A percentile compares a stretch with the other conserved stretches of the same genome.
Conservation (phyloP, 805 yeast genomes). For the Priceomyces carsonii region DNA sequence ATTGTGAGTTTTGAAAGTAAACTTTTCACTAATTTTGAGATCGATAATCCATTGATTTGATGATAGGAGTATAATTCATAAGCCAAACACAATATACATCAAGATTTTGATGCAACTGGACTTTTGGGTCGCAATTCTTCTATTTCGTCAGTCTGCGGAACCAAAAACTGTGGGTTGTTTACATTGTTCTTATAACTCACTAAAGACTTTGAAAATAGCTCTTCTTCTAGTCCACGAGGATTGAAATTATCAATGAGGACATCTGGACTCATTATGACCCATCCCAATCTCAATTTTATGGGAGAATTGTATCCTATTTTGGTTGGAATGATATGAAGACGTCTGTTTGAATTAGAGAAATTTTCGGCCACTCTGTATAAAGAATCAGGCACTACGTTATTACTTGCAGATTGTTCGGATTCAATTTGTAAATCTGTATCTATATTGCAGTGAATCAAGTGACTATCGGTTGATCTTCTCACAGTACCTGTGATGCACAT, state of each 20-base stretch:
- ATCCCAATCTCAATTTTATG: conserved; percentile 73
- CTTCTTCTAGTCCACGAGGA: conserved; percentile 30
- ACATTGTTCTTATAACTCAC: conserved; percentile 28
- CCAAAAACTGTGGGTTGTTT: conserved; percentile 49
- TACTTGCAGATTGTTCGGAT: conserved; percentile 7
- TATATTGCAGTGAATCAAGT: conserved; percentile 86
- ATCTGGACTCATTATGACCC: conserved; percentile 88
- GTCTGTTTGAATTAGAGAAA: conserved; percentile 76
- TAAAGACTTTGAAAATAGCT: conserved; percentile 31
- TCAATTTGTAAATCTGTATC: conserved; percentile 88
- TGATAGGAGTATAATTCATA: no score
- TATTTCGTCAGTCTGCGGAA: conserved; percentile 72
- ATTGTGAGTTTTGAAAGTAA: no score
- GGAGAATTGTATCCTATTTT: conserved; percentile 65
- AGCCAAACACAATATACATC: no score
- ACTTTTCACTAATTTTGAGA: no score
- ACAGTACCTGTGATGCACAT: conserved; percentile 97
- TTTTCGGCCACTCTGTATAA: conserved; percentile 85
- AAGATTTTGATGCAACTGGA: conserved; percentile 40
- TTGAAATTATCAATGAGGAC: conserved; percentile 69
- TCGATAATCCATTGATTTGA: no score
- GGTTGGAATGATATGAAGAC: conserved; percentile 83
- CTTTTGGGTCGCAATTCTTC: conserved; percentile 83
- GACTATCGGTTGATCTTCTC: conserved; percentile 78
- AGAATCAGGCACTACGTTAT: conserved; percentile 56